Percentiles rank a stretch among this genome's conserved stretches.
phyloP scores from a whole-genome alignment of 768 basidiomycete species.

The Pulveroboletus ravenelii region DNA sequence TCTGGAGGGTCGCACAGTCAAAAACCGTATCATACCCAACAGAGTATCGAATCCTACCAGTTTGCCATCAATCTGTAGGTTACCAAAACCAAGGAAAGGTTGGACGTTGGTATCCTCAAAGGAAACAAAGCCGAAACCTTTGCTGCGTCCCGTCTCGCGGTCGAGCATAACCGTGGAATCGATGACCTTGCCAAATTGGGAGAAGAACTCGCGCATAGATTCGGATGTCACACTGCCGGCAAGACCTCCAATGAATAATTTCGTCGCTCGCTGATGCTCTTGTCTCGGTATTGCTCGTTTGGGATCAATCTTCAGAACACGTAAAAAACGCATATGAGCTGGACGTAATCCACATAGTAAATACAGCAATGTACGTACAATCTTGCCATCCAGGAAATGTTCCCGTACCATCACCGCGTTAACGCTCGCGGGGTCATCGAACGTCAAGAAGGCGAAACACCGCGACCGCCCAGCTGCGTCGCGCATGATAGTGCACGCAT shows the following conservation, averaged over 20 bases:
- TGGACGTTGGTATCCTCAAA: slow-evolving; percentile 91
- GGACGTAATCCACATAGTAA: slow-evolving; percentile 4
- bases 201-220: slow-evolving; percentile 89
- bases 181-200: slow-evolving; percentile 91
- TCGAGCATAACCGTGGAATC: slow-evolving; percentile 99
- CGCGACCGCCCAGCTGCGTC: slow-evolving; percentile 91
- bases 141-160: slow-evolving; percentile 89
- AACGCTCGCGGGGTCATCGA: slow-evolving; percentile 87
- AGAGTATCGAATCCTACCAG: slow-evolving; percentile 51
- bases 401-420: slow-evolving; percentile 95
- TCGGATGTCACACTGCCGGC: slow-evolving; percentile 91
- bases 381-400: slow-evolving; percentile 95
- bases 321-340: slow-evolving; percentile 19
- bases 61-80: slow-evolving; percentile 92
- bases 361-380: slow-evolving; percentile 55
- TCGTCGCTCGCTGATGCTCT: slow-evolving; percentile 90
- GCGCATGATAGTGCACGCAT: slow-evolving; percentile 98
- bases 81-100: slow-evolving; percentile 82
- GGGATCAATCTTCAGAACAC: slow-evolving; percentile 82
- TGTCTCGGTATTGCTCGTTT: slow-evolving; percentile 97
- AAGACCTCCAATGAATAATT: slow-evolving; percentile 94
- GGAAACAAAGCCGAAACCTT: slow-evolving; percentile 97
- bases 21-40: not conserved
- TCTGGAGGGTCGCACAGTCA: slow-evolving; percentile 43
- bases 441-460: slow-evolving; percentile 97